Base-by-base conservation (phyloP, 345 rosid genomes). In the Syzygium aromaticum region DNA sequence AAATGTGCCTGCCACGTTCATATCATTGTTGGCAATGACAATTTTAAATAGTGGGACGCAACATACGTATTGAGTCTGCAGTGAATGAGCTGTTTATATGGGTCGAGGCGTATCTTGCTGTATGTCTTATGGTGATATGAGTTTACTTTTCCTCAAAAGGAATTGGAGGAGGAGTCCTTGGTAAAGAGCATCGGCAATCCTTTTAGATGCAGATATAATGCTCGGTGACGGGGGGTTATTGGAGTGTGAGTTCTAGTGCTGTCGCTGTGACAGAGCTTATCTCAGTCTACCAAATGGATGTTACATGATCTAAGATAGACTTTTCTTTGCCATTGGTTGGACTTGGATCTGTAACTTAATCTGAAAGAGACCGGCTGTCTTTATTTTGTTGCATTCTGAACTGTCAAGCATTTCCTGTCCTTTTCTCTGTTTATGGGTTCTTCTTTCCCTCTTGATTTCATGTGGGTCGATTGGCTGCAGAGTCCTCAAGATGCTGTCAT, bases 401-500 rank as follows among this genome's bases (percentile, higher is more conserved):
- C 13, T 10, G 49, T 73, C 49, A 19, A 38, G 49, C 19, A 33
- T 5, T 73, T 73, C 80, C 27, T 73, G 46, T 17, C 63, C 54
- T 8, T 25, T 61, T n/a, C 54, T 64, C 27, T 9, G 23, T 40
- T 51, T 27, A 38, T 6, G 46, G 54, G 53, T 30, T 56, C 57
- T 80, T 86, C 56, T 49, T 87, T 38, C 9, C 52, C 64, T 46
- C 87, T 84, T 43, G 51, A 80, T 61, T 57, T 61, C 87, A 73
- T 59, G 78, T 67, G 86, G 54, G 84, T 51, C 87, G 83, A 61
- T 91, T 84, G 84, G 33, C 40, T 90, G 91, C 91, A 96, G 99
- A 96, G 95, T 92, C 99, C 92, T 67, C 95, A 96, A 89, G 99
- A 96, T 90, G 95, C 92, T 9, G 84, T 98, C 86, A 93, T 93